Evolutionary conservation across 139 green algal genomes (phyloP).

Genomic region (Edaphochlamys debaryana): DNA sequence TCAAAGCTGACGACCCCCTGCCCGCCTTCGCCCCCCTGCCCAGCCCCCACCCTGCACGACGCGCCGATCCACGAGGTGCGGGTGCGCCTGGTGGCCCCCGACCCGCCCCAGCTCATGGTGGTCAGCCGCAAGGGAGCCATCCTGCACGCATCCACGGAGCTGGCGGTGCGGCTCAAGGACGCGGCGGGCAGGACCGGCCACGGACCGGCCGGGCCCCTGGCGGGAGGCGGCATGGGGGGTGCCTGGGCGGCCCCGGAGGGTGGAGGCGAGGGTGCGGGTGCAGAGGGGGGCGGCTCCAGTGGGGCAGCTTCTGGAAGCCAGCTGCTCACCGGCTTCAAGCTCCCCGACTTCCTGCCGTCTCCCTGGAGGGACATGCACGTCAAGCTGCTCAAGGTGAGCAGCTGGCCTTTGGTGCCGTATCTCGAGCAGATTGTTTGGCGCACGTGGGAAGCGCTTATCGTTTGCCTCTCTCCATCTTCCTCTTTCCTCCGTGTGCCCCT

Average conservation of each 20-base stretch:
- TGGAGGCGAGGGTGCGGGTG: no score
- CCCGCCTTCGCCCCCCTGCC: no score
- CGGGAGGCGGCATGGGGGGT: no score
- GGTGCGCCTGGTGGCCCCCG: background rate
- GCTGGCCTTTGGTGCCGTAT: no score
- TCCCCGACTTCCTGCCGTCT: slow-evolving; percentile 21
- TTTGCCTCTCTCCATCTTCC: no score
- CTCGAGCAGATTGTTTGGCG: no score
- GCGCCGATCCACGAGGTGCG: background rate
- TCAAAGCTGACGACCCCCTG: no score
- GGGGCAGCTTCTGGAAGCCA: background rate
- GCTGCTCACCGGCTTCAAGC: background rate
- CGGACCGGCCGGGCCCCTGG: no score
- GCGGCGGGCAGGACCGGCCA: background rate
- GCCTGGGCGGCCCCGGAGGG: no score
- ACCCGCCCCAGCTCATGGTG: slow-evolving; percentile 7
- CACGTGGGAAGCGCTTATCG: no score
- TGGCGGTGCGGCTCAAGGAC: background rate
- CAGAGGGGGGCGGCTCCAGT: no score
- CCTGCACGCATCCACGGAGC: background rate
- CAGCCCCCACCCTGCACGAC: background rate
- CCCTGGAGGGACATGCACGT: slow-evolving; percentile 31
- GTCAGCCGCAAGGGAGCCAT: slow-evolving; percentile 25
- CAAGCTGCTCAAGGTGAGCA: background rate
- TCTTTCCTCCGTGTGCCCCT: no score